Percentiles rank a stretch among this genome's conserved stretches.
These are phyloP conservation scores for Penicillium sp. DNA, from an alignment of 2,329 filamentous ascomycete species.

Conservation along the genomic window DNA sequence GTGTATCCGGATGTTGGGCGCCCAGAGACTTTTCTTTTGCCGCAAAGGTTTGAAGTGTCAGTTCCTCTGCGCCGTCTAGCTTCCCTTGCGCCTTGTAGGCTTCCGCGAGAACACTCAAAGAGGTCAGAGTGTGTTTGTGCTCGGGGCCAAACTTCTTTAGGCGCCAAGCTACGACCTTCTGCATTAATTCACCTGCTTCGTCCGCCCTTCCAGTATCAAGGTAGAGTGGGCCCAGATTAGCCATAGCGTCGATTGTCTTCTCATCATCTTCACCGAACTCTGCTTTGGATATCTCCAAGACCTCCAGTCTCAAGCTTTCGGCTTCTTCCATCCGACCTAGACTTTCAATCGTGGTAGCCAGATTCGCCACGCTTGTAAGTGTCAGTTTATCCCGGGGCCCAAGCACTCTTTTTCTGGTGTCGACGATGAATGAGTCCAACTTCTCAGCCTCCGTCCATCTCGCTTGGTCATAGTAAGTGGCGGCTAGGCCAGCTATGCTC, in stretches of 20 bases:
- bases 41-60: conserved; percentile 21
- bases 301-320: conserved; percentile 21
- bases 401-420: neutral
- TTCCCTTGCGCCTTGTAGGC: conserved; percentile 10
- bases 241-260: conserved; percentile 21
- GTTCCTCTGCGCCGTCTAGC: conserved; percentile 32
- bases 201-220: conserved; percentile 19
- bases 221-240: conserved; percentile 25
- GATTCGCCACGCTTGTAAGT: conserved; percentile 24
- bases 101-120: conserved; percentile 38
- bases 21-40: conserved; percentile 17
- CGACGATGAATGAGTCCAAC: conserved; percentile 6
- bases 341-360: conserved; percentile 23
- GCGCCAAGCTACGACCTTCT: conserved; percentile 21
- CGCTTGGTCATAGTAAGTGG: conserved; percentile 17
- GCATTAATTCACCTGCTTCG: conserved; percentile 32
- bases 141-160: conserved; percentile 21
- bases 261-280: conserved; percentile 25
- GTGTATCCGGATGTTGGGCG: conserved; percentile 17
- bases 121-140: conserved; percentile 21
- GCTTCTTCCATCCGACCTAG: conserved; percentile 25
- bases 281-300: conserved; percentile 24
- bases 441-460: conserved; percentile 18
- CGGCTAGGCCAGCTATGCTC: conserved; percentile 16
- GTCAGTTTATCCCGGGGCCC: conserved; percentile 24